Conservation (phyloP, 2,329 filamentous ascomycete genomes). For the Periconia digitata region DNA sequence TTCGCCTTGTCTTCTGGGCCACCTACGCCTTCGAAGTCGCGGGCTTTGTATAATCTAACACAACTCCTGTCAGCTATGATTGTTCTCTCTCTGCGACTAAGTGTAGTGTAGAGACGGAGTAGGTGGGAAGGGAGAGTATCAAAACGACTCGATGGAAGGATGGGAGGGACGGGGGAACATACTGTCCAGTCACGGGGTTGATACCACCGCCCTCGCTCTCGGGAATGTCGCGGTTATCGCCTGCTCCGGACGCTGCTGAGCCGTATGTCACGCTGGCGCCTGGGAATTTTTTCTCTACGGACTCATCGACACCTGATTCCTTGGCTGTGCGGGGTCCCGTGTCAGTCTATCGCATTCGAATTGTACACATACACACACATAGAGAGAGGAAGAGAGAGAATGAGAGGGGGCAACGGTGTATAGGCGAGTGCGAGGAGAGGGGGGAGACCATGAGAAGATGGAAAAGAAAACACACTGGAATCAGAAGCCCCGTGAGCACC, state of each 20-base stretch:
- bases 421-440: not conserved
- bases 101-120: no score
- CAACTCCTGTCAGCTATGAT: not conserved
- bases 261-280: constrained; percentile 49
- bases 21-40: constrained; percentile 52
- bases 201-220: constrained; percentile 49
- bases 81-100: not conserved
- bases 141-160: not conserved
- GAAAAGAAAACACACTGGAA: constrained; percentile 35
- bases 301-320: constrained; percentile 53
- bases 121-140: no score
- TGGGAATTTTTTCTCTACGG: constrained; percentile 46
- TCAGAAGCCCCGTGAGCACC: constrained; percentile 27
- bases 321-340: not conserved
- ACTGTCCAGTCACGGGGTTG: constrained; percentile 44
- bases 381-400: not conserved
- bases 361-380: not conserved
- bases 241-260: constrained; percentile 46
- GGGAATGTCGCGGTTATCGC: constrained; percentile 53
- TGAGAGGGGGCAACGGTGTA: not conserved
- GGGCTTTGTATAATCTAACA: constrained; percentile 46
- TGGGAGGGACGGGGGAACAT: constrained; percentile 13
- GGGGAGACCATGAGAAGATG: not conserved
- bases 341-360: not conserved
- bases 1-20: constrained; percentile 51